Conservation (phyloP, 129 eudicot species). For the Chrysanthemum seticuspe region DNA sequence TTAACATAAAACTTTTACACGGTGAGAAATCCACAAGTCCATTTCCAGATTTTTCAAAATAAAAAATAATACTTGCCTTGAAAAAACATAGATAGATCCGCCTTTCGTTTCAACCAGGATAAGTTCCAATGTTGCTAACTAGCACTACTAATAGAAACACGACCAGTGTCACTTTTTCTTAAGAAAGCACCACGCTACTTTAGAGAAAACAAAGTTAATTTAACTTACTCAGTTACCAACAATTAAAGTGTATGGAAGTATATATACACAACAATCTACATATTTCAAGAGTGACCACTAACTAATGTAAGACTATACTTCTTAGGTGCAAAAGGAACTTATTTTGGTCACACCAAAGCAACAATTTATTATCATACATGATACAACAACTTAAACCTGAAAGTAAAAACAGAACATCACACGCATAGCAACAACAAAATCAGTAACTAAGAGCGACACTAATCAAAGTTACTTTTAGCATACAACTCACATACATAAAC, state of each 20-base stretch:
- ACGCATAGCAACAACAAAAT: too few relatives aligned
- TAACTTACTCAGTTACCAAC: neutral
- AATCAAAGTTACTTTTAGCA: too few relatives aligned
- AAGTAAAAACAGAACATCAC: too few relatives aligned
- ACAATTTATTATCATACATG: neutral
- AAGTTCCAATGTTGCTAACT: neutral
- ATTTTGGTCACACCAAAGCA: neutral
- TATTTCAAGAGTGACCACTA: neutral
- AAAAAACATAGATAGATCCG: conserved; percentile 13
- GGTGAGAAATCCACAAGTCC: conserved; percentile 9
- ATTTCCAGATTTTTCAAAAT: neutral
- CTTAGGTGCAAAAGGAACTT: neutral
- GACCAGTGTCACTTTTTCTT: conserved; percentile 6
- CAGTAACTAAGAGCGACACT: too few relatives aligned
- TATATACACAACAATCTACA: neutral
- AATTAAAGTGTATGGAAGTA: neutral
- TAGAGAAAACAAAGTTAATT: neutral
- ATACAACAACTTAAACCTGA: too few relatives aligned
- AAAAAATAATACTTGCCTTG: neutral
- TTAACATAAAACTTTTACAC: conserved; percentile 3
- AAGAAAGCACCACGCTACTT: neutral
- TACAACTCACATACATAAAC: too few relatives aligned
- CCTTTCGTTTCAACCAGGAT: conserved; percentile 3
- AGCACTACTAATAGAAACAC: conserved; percentile 15
- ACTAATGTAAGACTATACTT: neutral